Base-by-base conservation (phyloP, 2,329 filamentous ascomycete genomes). In the Fusarium equiseti region DNA sequence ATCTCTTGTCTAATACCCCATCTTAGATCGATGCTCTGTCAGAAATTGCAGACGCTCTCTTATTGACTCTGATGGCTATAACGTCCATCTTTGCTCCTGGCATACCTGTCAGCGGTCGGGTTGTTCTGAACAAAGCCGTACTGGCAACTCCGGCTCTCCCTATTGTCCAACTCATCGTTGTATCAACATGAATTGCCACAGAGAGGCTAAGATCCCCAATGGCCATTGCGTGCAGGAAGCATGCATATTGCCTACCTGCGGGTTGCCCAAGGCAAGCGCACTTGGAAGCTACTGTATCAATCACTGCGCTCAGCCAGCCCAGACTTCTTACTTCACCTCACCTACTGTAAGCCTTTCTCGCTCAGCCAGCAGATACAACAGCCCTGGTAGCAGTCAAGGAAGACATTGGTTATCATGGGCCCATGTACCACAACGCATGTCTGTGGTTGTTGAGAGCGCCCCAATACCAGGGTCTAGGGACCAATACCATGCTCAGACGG, bases 81-180 rank as follows among this genome's bases (percentile, higher is more conserved):
- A 18, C 5, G 6, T 20, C 9, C 55, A 42, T 32, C 66, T 24
- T n/a, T 66, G 63, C 16, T 11, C 32, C 18, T 40, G 27, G 45
- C 63, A 66, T 22, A 62, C 38, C 6, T 66, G 63, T 27, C 13
- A 27, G 16, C 45, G 6, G 9, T 3, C 6, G 4, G 43, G n/a
- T 10, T 66, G 63, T 40, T 22, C 12, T 22, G 12, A 38, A 27
- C 27, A 6, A 8, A 50, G 46, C 20, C 38, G 49, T 7, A 26
- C 49, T 6, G 26, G 22, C 6, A 53, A 46, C 1, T 54, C 42
- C 4, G 32, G 38, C 13, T 69, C 71, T 9, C 61, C 43, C 12
- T 63, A 35, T 24, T 75, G 73, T 11, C 12, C 2, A 5, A 6
- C 8, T 2, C 72, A 74, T 27, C 48, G 67, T 6, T 74, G 72